A percentile compares a stretch with the other conserved stretches of the same genome.
These are phyloP conservation scores for Penicillium sp. DNA, from an alignment of 2,329 filamentous ascomycete species.

Conservation along the genomic window DNA sequence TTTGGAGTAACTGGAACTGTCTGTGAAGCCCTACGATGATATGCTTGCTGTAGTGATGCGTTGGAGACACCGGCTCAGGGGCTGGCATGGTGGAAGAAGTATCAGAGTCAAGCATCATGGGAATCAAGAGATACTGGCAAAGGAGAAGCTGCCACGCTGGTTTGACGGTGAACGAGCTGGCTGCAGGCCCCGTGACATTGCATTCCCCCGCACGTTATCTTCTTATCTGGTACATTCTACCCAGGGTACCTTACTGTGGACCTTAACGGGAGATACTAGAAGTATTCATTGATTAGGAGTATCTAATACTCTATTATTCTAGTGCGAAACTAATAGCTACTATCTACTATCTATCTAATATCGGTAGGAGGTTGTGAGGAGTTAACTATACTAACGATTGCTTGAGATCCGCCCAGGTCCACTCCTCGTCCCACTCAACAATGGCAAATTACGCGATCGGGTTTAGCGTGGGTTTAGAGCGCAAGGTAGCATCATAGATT, in stretches of 20 bases:
- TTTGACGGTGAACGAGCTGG: constrained; percentile 6
- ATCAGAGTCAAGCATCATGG: constrained; percentile 29
- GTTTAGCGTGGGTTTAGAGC: constrained; percentile 1
- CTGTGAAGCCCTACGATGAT: constrained; percentile 34
- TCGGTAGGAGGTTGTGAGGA: not conserved
- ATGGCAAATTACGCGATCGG: not conserved
- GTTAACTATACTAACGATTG: not conserved
- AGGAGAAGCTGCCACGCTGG: constrained; percentile 2
- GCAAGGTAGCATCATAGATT: too few relatives aligned
- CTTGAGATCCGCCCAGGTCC: not conserved
- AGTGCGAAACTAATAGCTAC: too few relatives aligned
- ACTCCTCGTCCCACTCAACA: not conserved
- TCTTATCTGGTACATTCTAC: too few relatives aligned
- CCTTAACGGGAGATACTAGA: too few relatives aligned
- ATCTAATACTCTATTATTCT: too few relatives aligned
- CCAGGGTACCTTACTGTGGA: too few relatives aligned
- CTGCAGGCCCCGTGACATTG: constrained; percentile 29
- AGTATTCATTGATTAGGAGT: too few relatives aligned
- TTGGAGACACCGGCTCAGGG: constrained; percentile 24
- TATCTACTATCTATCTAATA: not conserved
- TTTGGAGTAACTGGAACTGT: not conserved
- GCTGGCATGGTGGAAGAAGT: constrained; percentile 22
- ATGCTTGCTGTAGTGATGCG: constrained; percentile 37
- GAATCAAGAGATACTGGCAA: constrained; percentile 2
- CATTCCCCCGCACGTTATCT: constrained; percentile 37